Base-by-base conservation (phyloP, 768 basidiomycete genomes). In the Phallus indusiatus region DNA sequence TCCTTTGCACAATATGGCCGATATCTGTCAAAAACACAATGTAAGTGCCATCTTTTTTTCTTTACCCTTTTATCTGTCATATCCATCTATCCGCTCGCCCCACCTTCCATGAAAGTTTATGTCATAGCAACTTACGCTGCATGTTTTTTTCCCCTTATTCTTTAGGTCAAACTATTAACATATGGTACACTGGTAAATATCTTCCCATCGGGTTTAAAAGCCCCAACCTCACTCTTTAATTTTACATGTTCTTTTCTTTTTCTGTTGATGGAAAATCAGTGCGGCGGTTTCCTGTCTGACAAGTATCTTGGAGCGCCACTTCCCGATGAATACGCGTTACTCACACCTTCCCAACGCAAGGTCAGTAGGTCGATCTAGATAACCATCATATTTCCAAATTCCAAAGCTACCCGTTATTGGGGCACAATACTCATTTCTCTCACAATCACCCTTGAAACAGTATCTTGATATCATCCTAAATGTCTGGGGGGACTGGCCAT, bases 271-370 rank as follows among this genome's bases (percentile, higher is more conserved):
- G n/a, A n/a, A n/a, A 35, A 55, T 66, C n/a, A 92, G 90, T 91
- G 90, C 64, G 90, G 90, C 8, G 90, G 89, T 3, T 90, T 92
- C 67, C 75, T 92, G 48, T 74, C 88, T 2, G 88, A 91, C 67
- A 78, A 78, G 60, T 92, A 88, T 88, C 74, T 92, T 14, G 74
- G 76, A 54, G 65, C 75, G 60, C 74, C 81, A 1, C 84, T 87
- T 66, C 90, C 90, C 1, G 85, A 90, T 73, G 73, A 77, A 11
- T 92, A 92, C 63, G 78, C 79, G 36, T 71, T 76, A 60, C 73
- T 91, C 64, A 90, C 87, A 0, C 89, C 90, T 5, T 92, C 90
- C 1, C 88, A 90, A 67, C 76, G 90, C 67, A 92, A 92, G 80
- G 89, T 81, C 65, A 66, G 72, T 63, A 54, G 35, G 50, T n/a